phyloP scores from a whole-genome alignment of 2,329 filamentous ascomycete genomes.

The Talaromyces sp. region DNA sequence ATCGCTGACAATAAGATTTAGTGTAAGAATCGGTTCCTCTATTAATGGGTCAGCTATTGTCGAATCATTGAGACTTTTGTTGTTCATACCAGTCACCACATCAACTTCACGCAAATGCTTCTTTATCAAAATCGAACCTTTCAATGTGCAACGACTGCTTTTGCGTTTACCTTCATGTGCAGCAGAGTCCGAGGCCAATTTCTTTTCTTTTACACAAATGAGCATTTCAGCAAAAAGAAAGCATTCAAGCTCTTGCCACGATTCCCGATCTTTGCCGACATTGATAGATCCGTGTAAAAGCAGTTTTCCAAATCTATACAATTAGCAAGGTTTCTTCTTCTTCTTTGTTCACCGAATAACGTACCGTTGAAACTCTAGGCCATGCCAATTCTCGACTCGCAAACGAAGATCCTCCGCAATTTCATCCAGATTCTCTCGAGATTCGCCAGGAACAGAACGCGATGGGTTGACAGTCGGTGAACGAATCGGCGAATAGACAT shows the following conservation, averaged over 20 bases:
- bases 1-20: slow-evolving; percentile 87
- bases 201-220: slow-evolving; percentile 99
- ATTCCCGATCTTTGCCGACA: slow-evolving; percentile 92
- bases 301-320: slow-evolving; percentile 77
- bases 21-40: slow-evolving; percentile 80
- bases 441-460: slow-evolving; percentile 68
- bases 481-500: slow-evolving; percentile 53
- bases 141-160: slow-evolving; percentile 76
- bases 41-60: slow-evolving; percentile 2
- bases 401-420: slow-evolving; percentile 79
- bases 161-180: slow-evolving; percentile 69
- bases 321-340: background rate
- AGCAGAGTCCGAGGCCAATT: slow-evolving; percentile 51
- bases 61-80: background rate
- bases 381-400: slow-evolving; percentile 98
- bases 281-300: slow-evolving; percentile 83
- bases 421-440: slow-evolving; percentile 70
- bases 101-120: slow-evolving; percentile 95
- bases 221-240: slow-evolving; percentile 98
- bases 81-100: slow-evolving; percentile 44
- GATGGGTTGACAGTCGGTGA: slow-evolving; percentile 46
- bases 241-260: slow-evolving; percentile 97
- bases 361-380: slow-evolving; percentile 79
- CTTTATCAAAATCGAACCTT: slow-evolving; percentile 97
- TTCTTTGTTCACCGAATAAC: background rate